These are phyloP conservation scores for Xylariaceae sp. DNA, from an alignment of 2,329 filamentous ascomycete species.

Conservation along the genomic window DNA sequence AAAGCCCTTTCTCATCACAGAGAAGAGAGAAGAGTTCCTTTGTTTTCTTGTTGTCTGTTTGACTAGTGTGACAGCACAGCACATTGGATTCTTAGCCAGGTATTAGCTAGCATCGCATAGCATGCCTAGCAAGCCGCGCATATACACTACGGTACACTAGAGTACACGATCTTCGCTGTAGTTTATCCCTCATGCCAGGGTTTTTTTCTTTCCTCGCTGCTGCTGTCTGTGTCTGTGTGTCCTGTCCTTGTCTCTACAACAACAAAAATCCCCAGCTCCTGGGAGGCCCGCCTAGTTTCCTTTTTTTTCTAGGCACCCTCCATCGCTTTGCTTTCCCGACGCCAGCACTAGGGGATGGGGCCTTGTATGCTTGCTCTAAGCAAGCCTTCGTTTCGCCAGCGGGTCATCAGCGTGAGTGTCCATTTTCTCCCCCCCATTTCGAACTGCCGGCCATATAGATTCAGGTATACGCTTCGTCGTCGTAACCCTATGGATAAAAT, in stretches of 20 bases:
- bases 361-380: not conserved
- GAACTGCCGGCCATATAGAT: not conserved
- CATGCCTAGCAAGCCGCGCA: no score
- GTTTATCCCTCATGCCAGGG: not conserved
- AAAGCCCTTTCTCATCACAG: no score
- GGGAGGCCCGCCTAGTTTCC: no score
- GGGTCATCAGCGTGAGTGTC: not conserved
- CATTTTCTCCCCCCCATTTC: not conserved
- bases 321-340: not conserved
- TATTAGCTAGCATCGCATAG: slow-evolving; percentile 1
- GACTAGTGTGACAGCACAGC: not conserved
- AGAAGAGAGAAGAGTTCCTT: no score
- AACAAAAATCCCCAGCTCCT: no score
- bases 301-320: not conserved
- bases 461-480: not conserved
- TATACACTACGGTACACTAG: not conserved
- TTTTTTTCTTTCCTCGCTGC: no score
- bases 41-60: no score
- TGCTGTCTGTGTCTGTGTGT: no score
- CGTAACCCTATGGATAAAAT: not conserved
- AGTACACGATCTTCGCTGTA: slow-evolving; percentile 13
- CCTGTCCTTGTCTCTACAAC: no score
- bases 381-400: not conserved
- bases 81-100: slow-evolving; percentile 3
- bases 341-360: no score